These are phyloP conservation scores for Syncephalastrum contaminatum DNA, from an alignment of 371 early-diverging fungal genomes.

Conservation along the genomic window DNA sequence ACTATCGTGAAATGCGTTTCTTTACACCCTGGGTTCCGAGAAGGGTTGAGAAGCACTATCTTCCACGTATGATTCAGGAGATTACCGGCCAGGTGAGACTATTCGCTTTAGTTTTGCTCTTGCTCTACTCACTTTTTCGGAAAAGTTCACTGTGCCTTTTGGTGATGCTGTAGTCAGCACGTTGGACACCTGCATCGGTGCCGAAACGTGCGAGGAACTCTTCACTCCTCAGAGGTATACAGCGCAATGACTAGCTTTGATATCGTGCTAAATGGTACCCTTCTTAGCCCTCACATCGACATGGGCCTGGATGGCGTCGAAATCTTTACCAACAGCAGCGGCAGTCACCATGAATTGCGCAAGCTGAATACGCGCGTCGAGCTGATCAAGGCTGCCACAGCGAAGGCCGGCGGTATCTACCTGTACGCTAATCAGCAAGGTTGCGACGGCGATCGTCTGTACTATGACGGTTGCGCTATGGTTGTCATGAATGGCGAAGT, in stretches of 20 bases:
- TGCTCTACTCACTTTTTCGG: neutral
- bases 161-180: constrained; percentile 87
- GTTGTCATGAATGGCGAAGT: constrained; percentile 89
- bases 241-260: neutral
- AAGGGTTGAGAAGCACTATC: constrained; percentile 66
- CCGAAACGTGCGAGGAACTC: constrained; percentile 96
- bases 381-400: constrained; percentile 86
- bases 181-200: constrained; percentile 84
- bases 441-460: constrained; percentile 98
- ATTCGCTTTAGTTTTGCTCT: neutral
- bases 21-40: constrained; percentile 86
- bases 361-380: constrained; percentile 86
- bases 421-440: constrained; percentile 96
- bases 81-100: constrained; percentile 74
- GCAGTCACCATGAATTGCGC: constrained; percentile 90
- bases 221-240: constrained; percentile 85
- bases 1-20: constrained; percentile 95
- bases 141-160: constrained; percentile 63
- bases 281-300: constrained; percentile 83
- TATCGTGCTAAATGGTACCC: neutral
- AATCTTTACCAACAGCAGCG: constrained; percentile 92
- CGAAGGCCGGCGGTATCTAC: constrained; percentile 92
- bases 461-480: constrained; percentile 95
- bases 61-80: constrained; percentile 80
- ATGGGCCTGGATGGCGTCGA: constrained; percentile 96